Evolutionary conservation across 2,329 filamentous ascomycete genomes (phyloP), one percentile per base, ranked within the genome.

Genomic region (Fusarium caatingaense): DNA sequence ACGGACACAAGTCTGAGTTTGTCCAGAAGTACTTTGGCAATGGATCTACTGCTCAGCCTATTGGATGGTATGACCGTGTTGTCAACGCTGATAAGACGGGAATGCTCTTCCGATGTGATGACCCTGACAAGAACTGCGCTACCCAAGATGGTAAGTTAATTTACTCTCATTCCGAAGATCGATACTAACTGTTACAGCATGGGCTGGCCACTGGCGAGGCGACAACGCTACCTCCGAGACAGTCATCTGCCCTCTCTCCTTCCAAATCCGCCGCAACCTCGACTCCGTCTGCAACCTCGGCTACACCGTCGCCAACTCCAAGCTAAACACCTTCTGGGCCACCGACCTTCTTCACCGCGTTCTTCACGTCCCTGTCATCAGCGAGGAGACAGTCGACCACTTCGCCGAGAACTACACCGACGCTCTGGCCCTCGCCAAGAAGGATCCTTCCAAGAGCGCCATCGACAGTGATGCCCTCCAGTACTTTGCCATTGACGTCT

Each of bases 131-230:
- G 21, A 92, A 92, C 80, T 92, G 90, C 72, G 79, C 68, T 8
- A 84, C 76, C 13, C 84, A 83, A 73, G 81, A 84, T 27, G 75
- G 81, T 82, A 72, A 56, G 79, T 75, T 6, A 0, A 1, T 6
- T 9, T 1, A 1, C 0, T 12, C 10, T 1, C 2, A 2, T 1
- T 5, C 0, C 0, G 15, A 9, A 0, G 16, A 9, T 7, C 5
- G 2, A 9, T 1, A 30, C 65, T 68, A 28, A 67, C 18, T 28
- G 23, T 9, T 3, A 5, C 42, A 91, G 89, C 81, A 54, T 92
- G 86, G 85, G 90, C 83, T 47, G 90, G 90, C 34, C 90, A 92
- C 81, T 91, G 87, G 87, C 87, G 91, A 57, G 90, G 90, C 45
- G 74, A 78, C 27, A 92, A 92, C 65, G 89, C 85, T 4, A 88